A percentile compares a stretch with the other conserved stretches of the same genome.
These are phyloP conservation scores for Alternaria postmessia DNA, from an alignment of 2,329 filamentous ascomycete genomes.

Conservation along the genomic window DNA sequence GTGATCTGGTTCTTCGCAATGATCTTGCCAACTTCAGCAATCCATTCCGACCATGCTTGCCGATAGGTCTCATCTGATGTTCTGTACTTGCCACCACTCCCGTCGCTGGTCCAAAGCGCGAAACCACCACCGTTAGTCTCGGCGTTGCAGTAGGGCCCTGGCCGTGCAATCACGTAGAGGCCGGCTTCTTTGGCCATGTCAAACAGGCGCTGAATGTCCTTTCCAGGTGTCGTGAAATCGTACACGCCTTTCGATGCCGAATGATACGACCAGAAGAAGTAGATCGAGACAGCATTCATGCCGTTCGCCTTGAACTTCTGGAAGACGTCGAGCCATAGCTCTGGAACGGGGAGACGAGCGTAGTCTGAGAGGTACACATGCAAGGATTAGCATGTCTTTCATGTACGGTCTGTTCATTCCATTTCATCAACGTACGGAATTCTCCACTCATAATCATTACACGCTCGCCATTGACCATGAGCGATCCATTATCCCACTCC, in stretches of 20 bases:
- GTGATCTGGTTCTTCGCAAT: constrained; percentile 61
- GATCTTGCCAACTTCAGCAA: constrained; percentile 56
- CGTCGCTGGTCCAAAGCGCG: constrained; percentile 58
- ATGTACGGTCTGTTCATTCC: background rate
- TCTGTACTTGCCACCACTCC: constrained; percentile 55
- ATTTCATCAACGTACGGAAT: constrained; percentile 47
- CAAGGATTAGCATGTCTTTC: background rate
- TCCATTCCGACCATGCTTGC: constrained; percentile 59
- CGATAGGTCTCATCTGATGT: constrained; percentile 57
- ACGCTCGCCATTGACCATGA: constrained; percentile 59
- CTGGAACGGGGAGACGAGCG: constrained; percentile 61
- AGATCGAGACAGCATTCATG: constrained; percentile 61
- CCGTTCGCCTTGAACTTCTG: constrained; percentile 63
- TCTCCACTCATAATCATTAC: constrained; percentile 60
- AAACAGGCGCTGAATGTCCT: constrained; percentile 61
- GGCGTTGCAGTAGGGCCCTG: constrained; percentile 63
- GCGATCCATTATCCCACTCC: constrained; percentile 62
- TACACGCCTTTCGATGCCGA: constrained; percentile 55
- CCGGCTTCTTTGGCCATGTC: constrained; percentile 62
- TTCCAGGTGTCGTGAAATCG: constrained; percentile 61
- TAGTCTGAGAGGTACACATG: constrained; percentile 47
- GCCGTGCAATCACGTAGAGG: constrained; percentile 60
- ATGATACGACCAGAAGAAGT: constrained; percentile 63
- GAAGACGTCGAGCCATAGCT: constrained; percentile 63
- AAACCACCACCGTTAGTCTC: constrained; percentile 60